Conservation (phyloP, 208 protist genomes). For the Acanthamoeba triangularis region DNA sequence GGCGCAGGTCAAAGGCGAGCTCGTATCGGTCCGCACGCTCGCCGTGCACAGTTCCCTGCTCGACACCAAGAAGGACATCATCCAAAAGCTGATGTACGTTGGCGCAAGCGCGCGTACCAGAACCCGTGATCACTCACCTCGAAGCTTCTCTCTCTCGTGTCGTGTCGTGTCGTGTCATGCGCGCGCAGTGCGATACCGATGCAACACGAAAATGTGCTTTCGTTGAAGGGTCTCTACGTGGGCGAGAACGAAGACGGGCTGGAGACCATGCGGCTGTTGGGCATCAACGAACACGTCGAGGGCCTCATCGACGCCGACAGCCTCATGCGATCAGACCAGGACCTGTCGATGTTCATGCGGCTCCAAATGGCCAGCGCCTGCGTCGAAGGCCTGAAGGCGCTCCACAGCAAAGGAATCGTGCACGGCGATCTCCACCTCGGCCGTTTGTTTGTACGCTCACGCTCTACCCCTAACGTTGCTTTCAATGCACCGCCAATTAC, state of each 20-base stretch:
- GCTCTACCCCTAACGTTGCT: background rate
- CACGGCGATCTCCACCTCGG: constrained; percentile 37
- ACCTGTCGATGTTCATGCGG: constrained; percentile 19
- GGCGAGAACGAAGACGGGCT: constrained; percentile 14
- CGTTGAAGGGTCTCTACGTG: constrained; percentile 14
- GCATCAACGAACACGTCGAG: constrained; percentile 44
- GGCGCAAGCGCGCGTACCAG: background rate
- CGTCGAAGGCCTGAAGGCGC: constrained; percentile 35
- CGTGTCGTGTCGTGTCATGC: background rate
- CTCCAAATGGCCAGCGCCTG: constrained; percentile 31
- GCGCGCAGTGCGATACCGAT: background rate
- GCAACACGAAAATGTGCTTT: constrained; percentile 43
- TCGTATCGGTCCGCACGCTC: constrained; percentile 26
- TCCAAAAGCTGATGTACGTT: constrained; percentile 29
- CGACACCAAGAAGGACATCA: constrained; percentile 41
- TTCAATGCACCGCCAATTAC: too few species aligned
- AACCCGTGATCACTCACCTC: background rate
- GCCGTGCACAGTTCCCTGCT: background rate
- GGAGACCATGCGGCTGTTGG: constrained; percentile 9
- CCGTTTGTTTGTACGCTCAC: background rate
- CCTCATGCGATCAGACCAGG: constrained; percentile 46
- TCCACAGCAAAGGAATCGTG: constrained; percentile 18
- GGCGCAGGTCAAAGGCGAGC: constrained; percentile 49
- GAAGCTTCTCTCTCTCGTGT: background rate
- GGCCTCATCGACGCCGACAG: constrained; percentile 47